Base-by-base conservation (phyloP, 805 yeast species). In the Candida pseudofarinosa region DNA sequence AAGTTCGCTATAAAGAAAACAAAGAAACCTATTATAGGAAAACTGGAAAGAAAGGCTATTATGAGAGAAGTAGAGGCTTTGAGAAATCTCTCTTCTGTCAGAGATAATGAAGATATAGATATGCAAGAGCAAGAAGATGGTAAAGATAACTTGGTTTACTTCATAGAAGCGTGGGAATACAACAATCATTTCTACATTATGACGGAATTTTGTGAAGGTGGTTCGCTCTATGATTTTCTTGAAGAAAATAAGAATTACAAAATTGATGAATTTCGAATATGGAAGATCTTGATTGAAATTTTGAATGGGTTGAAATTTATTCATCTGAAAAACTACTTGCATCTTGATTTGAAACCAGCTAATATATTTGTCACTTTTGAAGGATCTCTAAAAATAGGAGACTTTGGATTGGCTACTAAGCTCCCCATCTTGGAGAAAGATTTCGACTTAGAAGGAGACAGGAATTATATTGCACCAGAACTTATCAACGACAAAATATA, bases 381-480 rank as follows among this genome's bases (percentile, higher is more conserved):
- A 59, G 99, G 99, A 20, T 79, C 81, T 23, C 74, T 93, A 54
- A 93, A 91, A 67, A 85, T 93, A 56, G 99, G 97, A 15, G 99
- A 93, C 65, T 93, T 93, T 69, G 99, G 99, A 6, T 80, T 93
- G 73, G 96, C 97, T 4, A 79, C 96, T 2, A 80, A 78, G 50
- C 68, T 81, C 41, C 98, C 98, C 0, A 80, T 82, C 15, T 49
- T 69, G 26, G 78, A 78, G 38, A 74, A 73, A 35, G 80, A 69
- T 49, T 83, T 88, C 54, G 99, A 93, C 63, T 78, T 96, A 51
- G 99, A 93, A 65, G 99, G 99, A 19, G 99, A 93, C 63, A 74
- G 98, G 41, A 96, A 91, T 60, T 93, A 93, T 63, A 93, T 93
- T 64, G 98, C 99, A 0, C 99, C 99, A 1, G 99, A 93, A 61